Percentiles rank a stretch among this genome's conserved stretches.
phyloP scores from a whole-genome alignment of 768 basidiomycete species.

The Lactarius deliciosus region DNA sequence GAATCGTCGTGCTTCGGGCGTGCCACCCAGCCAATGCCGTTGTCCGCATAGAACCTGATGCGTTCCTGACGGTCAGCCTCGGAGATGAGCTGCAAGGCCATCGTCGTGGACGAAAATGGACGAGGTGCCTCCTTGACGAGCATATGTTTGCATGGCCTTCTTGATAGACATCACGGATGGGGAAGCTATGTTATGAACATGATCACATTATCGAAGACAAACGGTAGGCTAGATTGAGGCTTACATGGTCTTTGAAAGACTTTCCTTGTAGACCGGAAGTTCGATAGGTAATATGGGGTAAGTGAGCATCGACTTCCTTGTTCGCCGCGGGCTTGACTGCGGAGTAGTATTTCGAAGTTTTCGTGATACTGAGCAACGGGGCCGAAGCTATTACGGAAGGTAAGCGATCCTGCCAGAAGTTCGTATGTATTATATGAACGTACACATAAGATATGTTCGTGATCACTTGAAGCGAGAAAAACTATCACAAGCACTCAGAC shows the following conservation, averaged over 20 bases:
- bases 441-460: conserved; percentile 66
- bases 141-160: conserved; percentile 89
- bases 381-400: conserved; percentile 51
- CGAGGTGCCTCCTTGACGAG: conserved; percentile 83
- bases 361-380: conserved; percentile 85
- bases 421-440: conserved; percentile 30
- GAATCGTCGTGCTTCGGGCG: conserved; percentile 66
- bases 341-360: conserved; percentile 82
- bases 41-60: conserved; percentile 70
- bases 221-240: conserved; percentile 33
- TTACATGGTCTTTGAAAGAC: conserved; percentile 77
- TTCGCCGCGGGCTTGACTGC: conserved; percentile 61
- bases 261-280: conserved; percentile 89
- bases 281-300: conserved; percentile 81
- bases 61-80: conserved; percentile 64
- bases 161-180: conserved; percentile 78
- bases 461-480: conserved; percentile 71
- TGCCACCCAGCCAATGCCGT: conserved; percentile 82
- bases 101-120: conserved; percentile 82
- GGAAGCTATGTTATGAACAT: conserved; percentile 42
- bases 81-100: conserved; percentile 65
- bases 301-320: conserved; percentile 56
- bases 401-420: not conserved
- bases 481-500: conserved; percentile 41
- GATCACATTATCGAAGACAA: not conserved